Conservation (phyloP, 345 rosid genomes). For the Odontarrhena argentea region DNA sequence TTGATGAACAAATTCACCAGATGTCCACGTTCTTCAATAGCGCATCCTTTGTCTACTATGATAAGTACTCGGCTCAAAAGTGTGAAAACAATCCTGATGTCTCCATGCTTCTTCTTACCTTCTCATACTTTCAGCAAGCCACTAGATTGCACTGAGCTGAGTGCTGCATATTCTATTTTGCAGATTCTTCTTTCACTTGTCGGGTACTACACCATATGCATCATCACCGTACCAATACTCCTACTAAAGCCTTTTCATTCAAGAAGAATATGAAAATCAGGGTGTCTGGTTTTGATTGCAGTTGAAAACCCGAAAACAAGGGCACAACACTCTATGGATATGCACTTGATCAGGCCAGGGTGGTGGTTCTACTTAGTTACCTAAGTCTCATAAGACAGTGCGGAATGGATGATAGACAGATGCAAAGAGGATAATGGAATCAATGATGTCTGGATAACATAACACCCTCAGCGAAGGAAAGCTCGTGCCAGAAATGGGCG, state of each 20-base stretch:
- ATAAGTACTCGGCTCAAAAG: not conserved
- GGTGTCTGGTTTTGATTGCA: constrained; percentile 11
- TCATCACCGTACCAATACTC: not conserved
- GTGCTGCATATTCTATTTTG: constrained; percentile 5
- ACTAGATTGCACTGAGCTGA: constrained; percentile 4
- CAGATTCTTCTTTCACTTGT: constrained; percentile 3
- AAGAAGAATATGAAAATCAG: constrained; percentile 2
- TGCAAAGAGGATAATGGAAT: constrained; percentile 9
- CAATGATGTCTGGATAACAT: constrained; percentile 26
- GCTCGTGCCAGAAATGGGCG: constrained; percentile 21
- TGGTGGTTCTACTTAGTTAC: constrained; percentile 7
- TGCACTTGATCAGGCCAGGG: constrained; percentile 20
- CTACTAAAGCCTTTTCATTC: not conserved
- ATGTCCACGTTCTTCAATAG: not conserved
- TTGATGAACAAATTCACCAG: too few relatives aligned
- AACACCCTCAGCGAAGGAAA: constrained; percentile 14
- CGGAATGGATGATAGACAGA: constrained; percentile 7
- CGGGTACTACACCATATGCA: constrained; percentile 12
- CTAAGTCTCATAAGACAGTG: constrained; percentile 1
- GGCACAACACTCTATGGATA: constrained; percentile 8
- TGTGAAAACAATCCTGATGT: not conserved
- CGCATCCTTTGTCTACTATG: not conserved
- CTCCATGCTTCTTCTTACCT: not conserved
- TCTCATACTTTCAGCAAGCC: constrained; percentile 2
- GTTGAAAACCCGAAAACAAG: constrained; percentile 3